phyloP scores from a whole-genome alignment of 2,329 filamentous ascomycete genomes.

The Pleoardoris graminearum region DNA sequence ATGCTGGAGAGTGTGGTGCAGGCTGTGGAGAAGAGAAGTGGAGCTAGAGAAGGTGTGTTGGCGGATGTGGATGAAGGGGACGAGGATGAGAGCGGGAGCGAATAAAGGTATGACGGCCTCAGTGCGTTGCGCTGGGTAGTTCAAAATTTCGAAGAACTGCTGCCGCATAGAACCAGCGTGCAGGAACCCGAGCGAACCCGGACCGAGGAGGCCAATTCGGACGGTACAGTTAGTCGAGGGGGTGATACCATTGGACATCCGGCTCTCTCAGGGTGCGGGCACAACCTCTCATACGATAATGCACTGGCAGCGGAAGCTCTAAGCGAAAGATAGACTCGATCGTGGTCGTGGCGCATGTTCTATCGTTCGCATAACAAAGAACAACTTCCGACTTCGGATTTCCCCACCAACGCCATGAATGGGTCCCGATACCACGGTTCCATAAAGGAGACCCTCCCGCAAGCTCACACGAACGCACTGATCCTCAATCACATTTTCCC shows the following conservation, averaged over 20 bases:
- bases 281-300: not conserved
- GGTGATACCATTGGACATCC: not conserved
- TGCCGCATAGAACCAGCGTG: too few species aligned
- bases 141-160: too few species aligned
- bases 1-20: conserved; percentile 29
- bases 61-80: conserved; percentile 17
- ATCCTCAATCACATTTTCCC: not conserved
- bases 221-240: too few species aligned
- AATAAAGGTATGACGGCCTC: not conserved
- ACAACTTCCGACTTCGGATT: not conserved
- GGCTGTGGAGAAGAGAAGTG: conserved; percentile 26
- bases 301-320: too few species aligned
- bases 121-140: not conserved
- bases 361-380: not conserved
- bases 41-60: conserved; percentile 21
- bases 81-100: conserved; percentile 17
- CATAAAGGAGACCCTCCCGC: not conserved
- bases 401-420: not conserved
- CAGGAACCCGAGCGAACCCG: too few species aligned
- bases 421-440: not conserved
- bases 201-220: too few species aligned
- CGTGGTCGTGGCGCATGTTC: not conserved
- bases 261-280: not conserved
- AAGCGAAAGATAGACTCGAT: not conserved
- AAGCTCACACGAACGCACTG: not conserved